Evolutionary conservation across 345 rosid genomes (phyloP).

Genomic region (Murraya koenigii): DNA sequence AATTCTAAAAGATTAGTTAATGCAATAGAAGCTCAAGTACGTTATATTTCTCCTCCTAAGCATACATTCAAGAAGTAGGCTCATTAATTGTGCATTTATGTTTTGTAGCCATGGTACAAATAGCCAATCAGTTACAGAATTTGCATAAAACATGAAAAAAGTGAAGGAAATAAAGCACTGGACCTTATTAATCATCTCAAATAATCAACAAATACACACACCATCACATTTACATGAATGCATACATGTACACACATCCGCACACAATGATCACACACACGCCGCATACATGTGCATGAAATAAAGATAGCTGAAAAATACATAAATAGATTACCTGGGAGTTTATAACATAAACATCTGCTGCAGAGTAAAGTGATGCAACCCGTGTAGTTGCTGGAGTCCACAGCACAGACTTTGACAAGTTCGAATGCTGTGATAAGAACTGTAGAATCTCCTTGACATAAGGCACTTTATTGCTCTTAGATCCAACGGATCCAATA

Average conservation of each 20-base stretch:
- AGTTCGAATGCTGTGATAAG: constrained; percentile 57
- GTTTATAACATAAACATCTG: constrained; percentile 86
- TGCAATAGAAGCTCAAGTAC: not conserved
- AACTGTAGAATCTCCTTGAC: constrained; percentile 65
- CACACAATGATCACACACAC: not conserved
- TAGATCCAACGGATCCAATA: constrained; percentile 96
- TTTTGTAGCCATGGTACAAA: not conserved
- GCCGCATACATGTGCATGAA: not conserved
- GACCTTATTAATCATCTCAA: not conserved
- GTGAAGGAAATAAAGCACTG: not conserved
- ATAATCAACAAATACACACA: not conserved
- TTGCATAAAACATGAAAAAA: not conserved
- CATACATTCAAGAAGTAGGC: not conserved
- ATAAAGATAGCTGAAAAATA: not conserved
- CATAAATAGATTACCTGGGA: constrained; percentile 63
- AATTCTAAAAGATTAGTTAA: not conserved
- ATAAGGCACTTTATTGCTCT: constrained; percentile 87
- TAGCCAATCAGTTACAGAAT: not conserved
- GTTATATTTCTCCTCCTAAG: not conserved
- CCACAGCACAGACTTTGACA: constrained; percentile 74
- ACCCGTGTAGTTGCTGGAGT: constrained; percentile 84
- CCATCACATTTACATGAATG: not conserved
- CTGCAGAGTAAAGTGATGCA: constrained; percentile 90
- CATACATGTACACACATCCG: not conserved
- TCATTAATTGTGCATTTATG: not conserved